Base-by-base conservation (phyloP, 2,329 filamentous ascomycete genomes). In the Pseudonectria foliicola region DNA sequence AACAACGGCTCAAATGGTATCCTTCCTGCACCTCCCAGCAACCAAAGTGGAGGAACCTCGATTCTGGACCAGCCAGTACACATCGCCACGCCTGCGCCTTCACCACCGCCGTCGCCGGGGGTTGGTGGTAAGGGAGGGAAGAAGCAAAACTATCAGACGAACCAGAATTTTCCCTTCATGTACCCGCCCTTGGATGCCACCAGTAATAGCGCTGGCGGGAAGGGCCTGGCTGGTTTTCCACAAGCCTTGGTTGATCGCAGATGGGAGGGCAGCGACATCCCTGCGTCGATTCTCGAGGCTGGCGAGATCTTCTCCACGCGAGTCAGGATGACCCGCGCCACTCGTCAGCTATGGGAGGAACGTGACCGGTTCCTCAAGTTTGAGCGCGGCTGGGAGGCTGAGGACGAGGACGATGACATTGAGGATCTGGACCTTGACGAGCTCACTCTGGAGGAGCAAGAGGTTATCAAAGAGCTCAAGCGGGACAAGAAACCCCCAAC, bases 61-160 rank as follows among this genome's bases (percentile, higher is more conserved):
- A 96, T 98, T 52, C 73, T 98, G 16, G 80, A 96, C 56, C 90
- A 96, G 53, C 87, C 92, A 6, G 90, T 98, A 6, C 92, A 98
- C 59, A 98, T 98, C 49, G 92, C 92, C n/a, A 98, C 92, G 1
- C 92, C 92, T 1, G 90, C 89, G 0, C 92, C 92, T 2, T 98
- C 92, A 0, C 92, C 92, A 15, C 92, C 92, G 0, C 92, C 92
- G 1, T 95, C 90, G 2, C 92, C 92, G 1, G 73, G 69, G 8
- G 82, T 82, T 24, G 89, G 88, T 16, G 88, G 88, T 1, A 98
- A 96, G 59, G 86, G 85, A 34, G 89, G 84, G 1, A 98, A 98
- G 69, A 98, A 98, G 57, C 92, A 98, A 54, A 98, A 96, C 49
- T 98, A 98, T 53, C 92, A 98, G 59, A 98, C 92, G 0, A 98